phyloP scores from a whole-genome alignment of 148 eudicot species.

The Cornus controversa region DNA sequence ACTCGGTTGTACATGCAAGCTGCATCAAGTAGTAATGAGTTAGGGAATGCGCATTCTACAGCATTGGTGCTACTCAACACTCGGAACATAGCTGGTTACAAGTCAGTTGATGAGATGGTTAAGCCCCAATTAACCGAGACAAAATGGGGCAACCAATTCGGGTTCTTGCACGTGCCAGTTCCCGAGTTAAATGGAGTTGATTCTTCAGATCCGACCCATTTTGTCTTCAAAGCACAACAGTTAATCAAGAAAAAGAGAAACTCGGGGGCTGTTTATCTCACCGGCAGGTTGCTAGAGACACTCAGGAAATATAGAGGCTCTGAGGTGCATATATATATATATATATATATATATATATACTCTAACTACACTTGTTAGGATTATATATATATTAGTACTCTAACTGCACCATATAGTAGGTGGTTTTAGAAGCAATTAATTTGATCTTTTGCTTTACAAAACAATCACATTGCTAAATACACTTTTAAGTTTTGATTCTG shows the following conservation, averaged over 20 bases:
- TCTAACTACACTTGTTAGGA: no score
- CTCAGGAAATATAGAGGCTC: conserved; percentile 57
- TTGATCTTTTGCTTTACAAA: no score
- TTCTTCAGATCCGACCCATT: conserved; percentile 37
- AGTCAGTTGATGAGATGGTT: conserved; percentile 66
- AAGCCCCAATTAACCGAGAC: conserved; percentile 25
- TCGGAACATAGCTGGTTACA: conserved; percentile 60
- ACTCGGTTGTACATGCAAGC: conserved; percentile 61
- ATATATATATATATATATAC: no score
- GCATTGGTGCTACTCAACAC: conserved; percentile 90
- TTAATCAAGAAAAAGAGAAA: conserved; percentile 56
- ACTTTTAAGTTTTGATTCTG: background rate
- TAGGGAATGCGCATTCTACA: conserved; percentile 43
- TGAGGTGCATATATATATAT: conserved; percentile 63
- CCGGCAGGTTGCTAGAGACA: conserved; percentile 62
- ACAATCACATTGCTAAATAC: no score
- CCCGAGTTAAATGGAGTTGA: conserved; percentile 32
- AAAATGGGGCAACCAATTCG: conserved; percentile 87
- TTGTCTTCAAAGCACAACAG: conserved; percentile 45
- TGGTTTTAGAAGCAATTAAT: no score
- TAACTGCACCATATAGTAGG: no score
- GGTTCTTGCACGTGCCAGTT: conserved; percentile 61
- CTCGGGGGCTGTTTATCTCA: conserved; percentile 68
- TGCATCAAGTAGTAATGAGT: conserved; percentile 26
- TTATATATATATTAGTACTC: no score